Base-by-base conservation (phyloP, 306 rosid genomes). In the Morella rubra region DNA sequence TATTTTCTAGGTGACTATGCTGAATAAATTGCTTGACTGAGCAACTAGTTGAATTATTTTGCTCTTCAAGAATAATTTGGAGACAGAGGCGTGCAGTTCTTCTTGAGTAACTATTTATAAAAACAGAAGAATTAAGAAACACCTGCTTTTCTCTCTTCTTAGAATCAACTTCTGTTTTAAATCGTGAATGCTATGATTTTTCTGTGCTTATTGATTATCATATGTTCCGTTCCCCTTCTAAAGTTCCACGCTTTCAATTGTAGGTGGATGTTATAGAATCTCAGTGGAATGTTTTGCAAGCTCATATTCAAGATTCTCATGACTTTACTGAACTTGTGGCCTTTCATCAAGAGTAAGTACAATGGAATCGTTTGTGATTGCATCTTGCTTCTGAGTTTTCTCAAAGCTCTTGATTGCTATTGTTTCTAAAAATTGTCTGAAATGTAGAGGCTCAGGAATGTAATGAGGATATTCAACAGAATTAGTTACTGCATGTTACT, bases 231-330 rank as follows among this genome's bases (percentile, higher is more conserved):
- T 46, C 74, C 41, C 53, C 51, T 62, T 58, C 78, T 72, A 59
- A 79, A 64, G 50, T 56, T 62, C 77, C 3, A n/a, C 76, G 61
- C 50, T 74, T 72, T 82, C 70, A 58, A n/a, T 80, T 76, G 75
- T 84, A 94, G 98, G 98, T 91, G 85, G 99, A 95, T 78, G 97
- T 95, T 54, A 91, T 92, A 83, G 99, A 95, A 90, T 91, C 97
- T 64, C 98, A 92, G 27, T 92, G 99, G 98, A 92, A 92, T 71
- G 90, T 91, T 81, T 87, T 95, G 86, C 98, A 95, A 83, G 87
- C 88, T 75, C 97, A 82, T 77, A 92, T 95, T 84, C 97, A 92
- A 86, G 91, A 92, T 53, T 95, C 98, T 79, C 97, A 86, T 5
- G 99, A 95, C 80, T 92, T 95, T 58, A 95, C 92, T 7, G 93